Evolutionary conservation across 352 stramenopile species (phyloP).

Genomic region (Elongisporangium anandrum): DNA sequence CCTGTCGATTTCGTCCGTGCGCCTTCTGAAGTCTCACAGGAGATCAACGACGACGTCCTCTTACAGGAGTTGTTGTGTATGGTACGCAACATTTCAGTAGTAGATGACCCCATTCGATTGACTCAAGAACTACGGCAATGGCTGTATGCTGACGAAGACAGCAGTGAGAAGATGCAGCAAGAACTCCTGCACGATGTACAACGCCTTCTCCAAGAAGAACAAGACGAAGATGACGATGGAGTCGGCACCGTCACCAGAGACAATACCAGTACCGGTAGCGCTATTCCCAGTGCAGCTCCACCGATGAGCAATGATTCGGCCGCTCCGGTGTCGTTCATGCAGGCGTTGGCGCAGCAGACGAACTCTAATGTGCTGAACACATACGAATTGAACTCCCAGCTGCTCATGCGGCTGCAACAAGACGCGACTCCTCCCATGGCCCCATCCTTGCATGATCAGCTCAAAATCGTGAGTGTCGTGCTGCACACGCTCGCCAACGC

Average conservation of each 20-base stretch:
- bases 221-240: constrained; percentile 11
- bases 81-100: constrained; percentile 20
- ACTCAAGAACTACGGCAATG: constrained; percentile 36
- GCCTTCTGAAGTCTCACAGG: neutral
- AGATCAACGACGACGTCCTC: constrained; percentile 28
- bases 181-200: constrained; percentile 39
- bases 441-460: constrained; percentile 12
- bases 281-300: constrained; percentile 2
- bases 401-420: neutral
- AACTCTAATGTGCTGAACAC: neutral
- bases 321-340: neutral
- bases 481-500: constrained; percentile 27
- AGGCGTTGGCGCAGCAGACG: neutral
- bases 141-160: constrained; percentile 36
- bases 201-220: constrained; percentile 35
- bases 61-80: constrained; percentile 34
- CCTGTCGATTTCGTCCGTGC: neutral
- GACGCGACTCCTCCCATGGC: neutral
- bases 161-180: constrained; percentile 48
- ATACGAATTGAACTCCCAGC: neutral
- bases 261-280: constrained; percentile 10
- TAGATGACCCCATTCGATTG: constrained; percentile 24
- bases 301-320: neutral
- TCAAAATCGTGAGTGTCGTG: constrained; percentile 22
- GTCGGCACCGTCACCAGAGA: constrained; percentile 2